Percentiles rank a stretch among this genome's conserved stretches.
phyloP scores from a whole-genome alignment of 176 grass and related monocot species.

The Oryza meyeriana region DNA sequence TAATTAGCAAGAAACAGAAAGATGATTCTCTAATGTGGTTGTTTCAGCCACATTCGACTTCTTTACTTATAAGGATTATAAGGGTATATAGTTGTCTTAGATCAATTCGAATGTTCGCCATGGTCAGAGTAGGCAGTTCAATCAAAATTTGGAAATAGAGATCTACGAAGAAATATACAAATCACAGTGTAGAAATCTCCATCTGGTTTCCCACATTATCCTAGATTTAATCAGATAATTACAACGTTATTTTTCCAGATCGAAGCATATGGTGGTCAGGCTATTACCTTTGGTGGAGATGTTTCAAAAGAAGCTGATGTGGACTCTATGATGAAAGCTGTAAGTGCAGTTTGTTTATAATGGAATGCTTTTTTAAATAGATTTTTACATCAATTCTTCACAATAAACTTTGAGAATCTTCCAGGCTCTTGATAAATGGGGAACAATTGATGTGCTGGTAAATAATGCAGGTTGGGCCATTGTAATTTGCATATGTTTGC shows the following conservation, averaged over 20 bases:
- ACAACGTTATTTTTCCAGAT: constrained; percentile 47
- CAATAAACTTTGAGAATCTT: constrained; percentile 21
- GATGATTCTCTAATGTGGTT: constrained; percentile 1
- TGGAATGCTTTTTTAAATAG: not conserved
- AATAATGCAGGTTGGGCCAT: constrained; percentile 84
- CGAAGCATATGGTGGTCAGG: constrained; percentile 79
- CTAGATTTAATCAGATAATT: not conserved
- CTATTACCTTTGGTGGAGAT: constrained; percentile 91
- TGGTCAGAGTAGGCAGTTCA: not conserved
- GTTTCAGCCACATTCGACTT: not conserved
- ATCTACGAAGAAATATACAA: not conserved
- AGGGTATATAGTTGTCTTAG: not conserved
- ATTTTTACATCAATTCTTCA: constrained; percentile 1
- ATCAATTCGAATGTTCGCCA: not conserved
- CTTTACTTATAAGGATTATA: not conserved
- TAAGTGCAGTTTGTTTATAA: constrained; percentile 49
- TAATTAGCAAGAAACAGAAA: not conserved
- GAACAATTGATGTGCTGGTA: constrained; percentile 89
- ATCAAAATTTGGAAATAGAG: not conserved
- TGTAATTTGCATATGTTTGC: not conserved
- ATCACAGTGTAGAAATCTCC: not conserved
- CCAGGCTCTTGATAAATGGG: constrained; percentile 86
- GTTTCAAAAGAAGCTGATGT: constrained; percentile 97
- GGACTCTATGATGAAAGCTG: constrained; percentile 94
- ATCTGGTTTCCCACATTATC: not conserved